Conservation (phyloP, 768 basidiomycete species). For the Punctularia strigosozonata region DNA sequence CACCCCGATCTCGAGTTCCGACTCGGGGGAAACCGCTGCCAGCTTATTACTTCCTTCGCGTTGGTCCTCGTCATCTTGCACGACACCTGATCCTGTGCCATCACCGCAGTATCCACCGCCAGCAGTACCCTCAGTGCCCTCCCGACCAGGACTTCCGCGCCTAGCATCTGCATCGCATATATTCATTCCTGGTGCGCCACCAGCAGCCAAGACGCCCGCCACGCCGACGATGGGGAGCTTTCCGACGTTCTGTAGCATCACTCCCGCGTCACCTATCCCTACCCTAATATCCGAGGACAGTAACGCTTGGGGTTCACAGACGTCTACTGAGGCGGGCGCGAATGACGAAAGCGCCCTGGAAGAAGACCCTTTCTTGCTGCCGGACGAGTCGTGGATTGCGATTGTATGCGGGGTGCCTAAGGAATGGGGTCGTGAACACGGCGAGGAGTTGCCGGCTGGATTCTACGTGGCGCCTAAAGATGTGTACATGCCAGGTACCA, state of each 20-base stretch:
- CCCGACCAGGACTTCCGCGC: no score
- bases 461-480: constrained; percentile 70
- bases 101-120: not conserved
- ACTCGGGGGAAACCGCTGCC: not conserved
- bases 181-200: constrained; percentile 48
- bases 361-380: constrained; percentile 36
- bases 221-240: constrained; percentile 8
- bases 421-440: constrained; percentile 17
- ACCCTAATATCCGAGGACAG: not conserved
- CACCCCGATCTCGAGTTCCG: not conserved
- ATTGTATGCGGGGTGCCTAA: constrained; percentile 68
- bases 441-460: constrained; percentile 40
- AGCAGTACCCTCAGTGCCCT: no score
- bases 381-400: constrained; percentile 65
- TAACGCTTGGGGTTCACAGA: no score
- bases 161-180: constrained; percentile 44
- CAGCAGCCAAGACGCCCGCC: constrained; percentile 28
- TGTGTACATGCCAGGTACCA: constrained; percentile 79
- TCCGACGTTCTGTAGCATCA: constrained; percentile 7
- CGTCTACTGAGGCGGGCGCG: not conserved
- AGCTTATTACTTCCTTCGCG: no score
- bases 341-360: constrained; percentile 11
- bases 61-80: no score
- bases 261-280: not conserved
- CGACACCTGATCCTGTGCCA: not conserved